Conservation (phyloP, 352 stramenopile species). For the Globisporangium recalcitrans region DNA sequence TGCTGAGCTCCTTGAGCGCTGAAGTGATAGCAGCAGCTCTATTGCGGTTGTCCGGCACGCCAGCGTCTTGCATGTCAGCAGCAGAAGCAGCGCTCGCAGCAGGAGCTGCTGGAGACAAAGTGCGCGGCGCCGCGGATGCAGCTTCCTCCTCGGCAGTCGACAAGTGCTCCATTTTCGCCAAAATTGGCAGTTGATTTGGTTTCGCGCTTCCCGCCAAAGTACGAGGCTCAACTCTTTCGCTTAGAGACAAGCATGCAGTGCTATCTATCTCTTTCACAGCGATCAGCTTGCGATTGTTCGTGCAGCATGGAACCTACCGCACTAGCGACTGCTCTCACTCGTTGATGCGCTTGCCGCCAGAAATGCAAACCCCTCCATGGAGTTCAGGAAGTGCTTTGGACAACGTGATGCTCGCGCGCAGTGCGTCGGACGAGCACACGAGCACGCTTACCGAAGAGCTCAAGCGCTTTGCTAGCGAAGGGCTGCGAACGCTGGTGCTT, state of each 20-base stretch:
- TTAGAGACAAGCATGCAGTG: too few relatives aligned
- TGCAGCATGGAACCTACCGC: too few relatives aligned
- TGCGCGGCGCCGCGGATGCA: too few relatives aligned
- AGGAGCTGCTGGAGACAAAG: background rate
- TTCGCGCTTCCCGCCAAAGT: background rate
- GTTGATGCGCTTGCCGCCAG: too few relatives aligned
- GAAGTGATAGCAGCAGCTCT: background rate
- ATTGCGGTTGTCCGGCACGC: background rate
- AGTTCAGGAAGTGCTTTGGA: too few relatives aligned
- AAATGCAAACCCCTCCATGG: too few relatives aligned
- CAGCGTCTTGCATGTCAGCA: background rate
- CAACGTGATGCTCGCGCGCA: constrained; percentile 80
- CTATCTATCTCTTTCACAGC: too few relatives aligned
- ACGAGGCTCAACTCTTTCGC: background rate
- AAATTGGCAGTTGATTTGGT: background rate
- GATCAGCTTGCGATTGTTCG: too few relatives aligned
- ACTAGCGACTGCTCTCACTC: too few relatives aligned
- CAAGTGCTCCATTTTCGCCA: background rate
- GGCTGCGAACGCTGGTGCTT: constrained; percentile 80
- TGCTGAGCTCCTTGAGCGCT: background rate
- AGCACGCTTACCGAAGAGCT: constrained; percentile 43
- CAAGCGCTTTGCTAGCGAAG: constrained; percentile 75
- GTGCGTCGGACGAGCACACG: constrained; percentile 26
- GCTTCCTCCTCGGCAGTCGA: too few relatives aligned
- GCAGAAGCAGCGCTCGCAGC: background rate